phyloP scores from a whole-genome alignment of 1,284 basidiomycete species.

The Rhodotorula sp. region DNA sequence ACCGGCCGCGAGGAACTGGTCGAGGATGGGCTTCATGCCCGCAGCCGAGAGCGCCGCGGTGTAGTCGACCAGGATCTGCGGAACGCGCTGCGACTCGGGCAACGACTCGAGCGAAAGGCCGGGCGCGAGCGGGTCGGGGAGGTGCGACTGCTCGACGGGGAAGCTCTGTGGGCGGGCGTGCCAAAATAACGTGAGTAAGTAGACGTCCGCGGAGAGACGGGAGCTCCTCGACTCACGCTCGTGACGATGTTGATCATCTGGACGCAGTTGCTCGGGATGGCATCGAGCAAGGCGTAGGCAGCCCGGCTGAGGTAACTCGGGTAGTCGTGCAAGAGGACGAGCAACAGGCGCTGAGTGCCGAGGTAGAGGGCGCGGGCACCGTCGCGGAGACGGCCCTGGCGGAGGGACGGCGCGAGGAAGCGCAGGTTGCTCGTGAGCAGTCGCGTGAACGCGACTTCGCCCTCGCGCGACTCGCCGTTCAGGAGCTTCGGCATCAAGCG shows the following conservation, averaged over 20 bases:
- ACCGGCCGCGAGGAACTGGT: slow-evolving; percentile 70
- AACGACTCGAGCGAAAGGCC: slow-evolving; percentile 59
- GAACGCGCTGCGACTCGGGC: slow-evolving; percentile 85
- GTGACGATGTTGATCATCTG: slow-evolving; percentile 91
- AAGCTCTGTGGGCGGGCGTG: slow-evolving; percentile 56
- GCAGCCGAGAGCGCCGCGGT: slow-evolving; percentile 67
- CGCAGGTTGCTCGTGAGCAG: slow-evolving; percentile 88
- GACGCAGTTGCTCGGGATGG: slow-evolving; percentile 86
- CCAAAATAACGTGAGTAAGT: background rate
- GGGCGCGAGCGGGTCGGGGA: slow-evolving; percentile 75
- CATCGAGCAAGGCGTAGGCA: slow-evolving; percentile 92
- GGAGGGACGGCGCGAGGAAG: slow-evolving; percentile 89
- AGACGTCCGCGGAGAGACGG: background rate
- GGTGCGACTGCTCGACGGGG: slow-evolving; percentile 53
- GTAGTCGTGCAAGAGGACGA: slow-evolving; percentile 97
- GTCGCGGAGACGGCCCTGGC: slow-evolving; percentile 63
- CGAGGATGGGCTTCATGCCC: slow-evolving; percentile 73
- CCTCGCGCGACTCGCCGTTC: slow-evolving; percentile 78
- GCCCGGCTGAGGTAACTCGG: slow-evolving; percentile 97
- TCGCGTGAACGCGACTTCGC: slow-evolving; percentile 95
- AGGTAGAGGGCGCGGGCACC: slow-evolving; percentile 88
- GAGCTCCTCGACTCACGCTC: slow-evolving; percentile 58
- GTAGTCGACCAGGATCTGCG: slow-evolving; percentile 87
- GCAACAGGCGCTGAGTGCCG: slow-evolving; percentile 84
- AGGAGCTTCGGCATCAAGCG: slow-evolving; percentile 97